Percentiles rank a stretch among this genome's conserved stretches.
Conservation (phyloP, 306 rosid genomes). For the Citrullus colocynthis region DNA sequence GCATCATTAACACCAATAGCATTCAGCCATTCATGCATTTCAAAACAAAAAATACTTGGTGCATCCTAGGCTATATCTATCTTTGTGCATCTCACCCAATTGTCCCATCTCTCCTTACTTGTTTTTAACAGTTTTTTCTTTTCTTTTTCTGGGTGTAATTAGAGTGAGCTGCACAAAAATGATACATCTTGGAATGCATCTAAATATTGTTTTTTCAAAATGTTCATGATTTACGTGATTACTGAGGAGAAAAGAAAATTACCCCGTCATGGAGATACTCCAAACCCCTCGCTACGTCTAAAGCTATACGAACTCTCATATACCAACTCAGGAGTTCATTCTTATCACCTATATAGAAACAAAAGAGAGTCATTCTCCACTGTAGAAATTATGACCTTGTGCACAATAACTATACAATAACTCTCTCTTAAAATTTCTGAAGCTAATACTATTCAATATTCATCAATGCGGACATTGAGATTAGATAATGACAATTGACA, state of each 20-base stretch:
- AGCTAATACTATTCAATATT: neutral
- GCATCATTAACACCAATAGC: neutral
- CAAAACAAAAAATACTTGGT: no score
- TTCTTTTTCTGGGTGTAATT: no score
- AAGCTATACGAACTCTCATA: conserved; percentile 68
- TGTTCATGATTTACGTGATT: neutral
- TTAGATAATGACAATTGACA: neutral
- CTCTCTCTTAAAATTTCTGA: neutral
- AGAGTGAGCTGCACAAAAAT: no score
- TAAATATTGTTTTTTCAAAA: neutral
- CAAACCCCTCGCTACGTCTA: conserved; percentile 91
- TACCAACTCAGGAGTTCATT: conserved; percentile 60
- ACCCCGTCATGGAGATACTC: conserved; percentile 99
- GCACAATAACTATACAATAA: neutral
- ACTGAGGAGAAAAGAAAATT: conserved; percentile 14
- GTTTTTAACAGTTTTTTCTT: no score
- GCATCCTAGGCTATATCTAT: no score
- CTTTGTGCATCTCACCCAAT: no score
- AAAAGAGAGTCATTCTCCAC: neutral
- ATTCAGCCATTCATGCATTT: neutral
- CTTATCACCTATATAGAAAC: conserved; percentile 39
- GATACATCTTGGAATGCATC: no score
- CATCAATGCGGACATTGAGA: neutral
- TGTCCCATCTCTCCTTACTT: no score
- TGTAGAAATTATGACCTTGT: neutral